Evolutionary conservation across 2,329 filamentous ascomycete genomes (phyloP).

Genomic region (Curvularia verruculosa): DNA sequence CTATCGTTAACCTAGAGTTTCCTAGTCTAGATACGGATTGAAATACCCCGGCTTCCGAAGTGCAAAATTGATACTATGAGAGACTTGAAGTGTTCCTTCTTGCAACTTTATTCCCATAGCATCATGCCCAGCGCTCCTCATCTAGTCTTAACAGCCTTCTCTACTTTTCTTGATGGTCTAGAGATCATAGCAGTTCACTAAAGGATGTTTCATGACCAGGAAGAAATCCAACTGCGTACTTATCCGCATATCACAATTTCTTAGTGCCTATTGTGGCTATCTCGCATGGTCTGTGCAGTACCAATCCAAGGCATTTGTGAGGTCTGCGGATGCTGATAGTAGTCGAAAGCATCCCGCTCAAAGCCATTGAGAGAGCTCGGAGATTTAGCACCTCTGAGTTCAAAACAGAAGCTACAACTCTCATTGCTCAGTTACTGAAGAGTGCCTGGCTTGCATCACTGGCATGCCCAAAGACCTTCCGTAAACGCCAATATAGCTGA

Average conservation of each 20-base stretch:
- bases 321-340: background rate
- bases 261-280: no score
- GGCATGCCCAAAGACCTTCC: constrained; percentile 7
- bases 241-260: no score
- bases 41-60: background rate
- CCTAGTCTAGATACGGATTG: background rate
- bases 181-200: no score
- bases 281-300: no score
- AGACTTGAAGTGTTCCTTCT: background rate
- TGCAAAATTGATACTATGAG: background rate
- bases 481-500: background rate
- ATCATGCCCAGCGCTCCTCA: no score
- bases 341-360: background rate
- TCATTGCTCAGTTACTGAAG: background rate
- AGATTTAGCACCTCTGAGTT: background rate
- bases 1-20: background rate
- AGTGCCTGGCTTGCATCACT: constrained; percentile 1
- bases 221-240: no score
- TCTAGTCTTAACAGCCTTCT: background rate
- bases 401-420: background rate
- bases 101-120: no score
- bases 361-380: constrained; percentile 2
- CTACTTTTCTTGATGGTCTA: background rate
- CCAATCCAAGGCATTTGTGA: no score
- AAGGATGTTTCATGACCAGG: no score